A percentile compares a stretch with the other conserved stretches of the same genome.
These are phyloP conservation scores for Pleoardoris graminearum DNA, from an alignment of 2,329 filamentous ascomycete genomes.

Conservation along the genomic window DNA sequence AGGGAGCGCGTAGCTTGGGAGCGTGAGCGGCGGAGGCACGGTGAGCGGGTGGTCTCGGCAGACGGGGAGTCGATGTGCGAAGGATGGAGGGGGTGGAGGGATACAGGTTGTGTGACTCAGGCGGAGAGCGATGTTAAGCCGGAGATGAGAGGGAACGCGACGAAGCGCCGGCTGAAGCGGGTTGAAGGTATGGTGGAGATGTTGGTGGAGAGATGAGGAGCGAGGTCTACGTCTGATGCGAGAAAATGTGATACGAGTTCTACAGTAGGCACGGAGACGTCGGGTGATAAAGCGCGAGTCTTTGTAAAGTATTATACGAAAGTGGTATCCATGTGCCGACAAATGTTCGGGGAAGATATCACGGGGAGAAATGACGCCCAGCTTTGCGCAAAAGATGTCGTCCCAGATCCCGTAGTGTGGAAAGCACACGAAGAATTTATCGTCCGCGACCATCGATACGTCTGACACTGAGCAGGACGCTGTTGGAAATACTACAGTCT, in stretches of 20 bases:
- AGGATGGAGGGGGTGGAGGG: too few species aligned
- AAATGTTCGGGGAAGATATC: too few species aligned
- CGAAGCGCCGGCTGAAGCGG: constrained; percentile 2
- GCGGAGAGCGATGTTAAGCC: not conserved
- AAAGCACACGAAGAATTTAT: not conserved
- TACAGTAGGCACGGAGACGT: too few species aligned
- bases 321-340: not conserved
- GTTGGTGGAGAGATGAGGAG: not conserved
- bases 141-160: not conserved
- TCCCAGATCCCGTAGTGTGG: not conserved
- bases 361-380: too few species aligned
- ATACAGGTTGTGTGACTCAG: constrained; percentile 15
- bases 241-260: not conserved
- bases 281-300: not conserved
- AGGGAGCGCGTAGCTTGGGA: too few species aligned
- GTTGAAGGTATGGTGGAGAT: constrained; percentile 9
- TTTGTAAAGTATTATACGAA: not conserved
- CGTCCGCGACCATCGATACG: not conserved
- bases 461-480: not conserved
- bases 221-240: not conserved
- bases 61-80: too few species aligned
- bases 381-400: not conserved
- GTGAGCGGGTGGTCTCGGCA: too few species aligned
- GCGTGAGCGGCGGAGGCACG: constrained; percentile 36
- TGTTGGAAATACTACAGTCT: constrained; percentile 2